Percentiles rank a stretch among this genome's conserved stretches.
These are phyloP conservation scores for Clathrus columnatus DNA, from an alignment of 768 basidiomycete species.

Conservation along the genomic window DNA sequence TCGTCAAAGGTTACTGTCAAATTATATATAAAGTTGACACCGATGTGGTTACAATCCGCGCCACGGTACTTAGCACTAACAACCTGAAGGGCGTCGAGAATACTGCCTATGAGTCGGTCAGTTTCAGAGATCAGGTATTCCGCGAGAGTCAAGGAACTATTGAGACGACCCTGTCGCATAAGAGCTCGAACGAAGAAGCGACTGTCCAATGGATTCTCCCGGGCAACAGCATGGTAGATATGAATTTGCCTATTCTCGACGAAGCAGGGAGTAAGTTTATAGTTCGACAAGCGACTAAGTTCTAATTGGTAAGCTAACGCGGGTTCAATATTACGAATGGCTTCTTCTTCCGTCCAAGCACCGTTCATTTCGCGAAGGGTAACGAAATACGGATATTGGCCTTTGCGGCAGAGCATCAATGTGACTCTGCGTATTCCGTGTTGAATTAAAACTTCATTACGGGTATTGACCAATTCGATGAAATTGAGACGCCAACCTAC, in stretches of 20 bases:
- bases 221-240: slow-evolving; percentile 91
- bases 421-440: slow-evolving; percentile 91
- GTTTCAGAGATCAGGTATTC: slow-evolving; percentile 98
- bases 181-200: slow-evolving; percentile 97
- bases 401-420: slow-evolving; percentile 82
- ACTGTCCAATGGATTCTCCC: slow-evolving; percentile 95
- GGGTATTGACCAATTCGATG: slow-evolving; percentile 60
- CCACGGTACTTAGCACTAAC: slow-evolving; percentile 84
- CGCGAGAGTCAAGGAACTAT: slow-evolving; percentile 88
- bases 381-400: slow-evolving; percentile 90
- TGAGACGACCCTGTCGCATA: slow-evolving; percentile 89
- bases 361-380: slow-evolving; percentile 72
- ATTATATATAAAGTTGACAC: slow-evolving; percentile 98
- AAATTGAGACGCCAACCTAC: slow-evolving; percentile 71
- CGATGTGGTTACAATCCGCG: slow-evolving; percentile 97
- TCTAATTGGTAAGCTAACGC: slow-evolving; percentile 97
- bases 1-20: slow-evolving; percentile 94
- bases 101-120: slow-evolving; percentile 87
- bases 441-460: slow-evolving; percentile 47
- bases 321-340: slow-evolving; percentile 97
- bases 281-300: slow-evolving; percentile 91
- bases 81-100: slow-evolving; percentile 92
- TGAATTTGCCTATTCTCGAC: slow-evolving; percentile 97
- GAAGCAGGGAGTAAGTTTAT: slow-evolving; percentile 92
- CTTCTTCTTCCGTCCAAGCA: slow-evolving; percentile 86